Evolutionary conservation across 805 yeast species (phyloP).

Genomic region (Saccharomycopsis fibuligera): DNA sequence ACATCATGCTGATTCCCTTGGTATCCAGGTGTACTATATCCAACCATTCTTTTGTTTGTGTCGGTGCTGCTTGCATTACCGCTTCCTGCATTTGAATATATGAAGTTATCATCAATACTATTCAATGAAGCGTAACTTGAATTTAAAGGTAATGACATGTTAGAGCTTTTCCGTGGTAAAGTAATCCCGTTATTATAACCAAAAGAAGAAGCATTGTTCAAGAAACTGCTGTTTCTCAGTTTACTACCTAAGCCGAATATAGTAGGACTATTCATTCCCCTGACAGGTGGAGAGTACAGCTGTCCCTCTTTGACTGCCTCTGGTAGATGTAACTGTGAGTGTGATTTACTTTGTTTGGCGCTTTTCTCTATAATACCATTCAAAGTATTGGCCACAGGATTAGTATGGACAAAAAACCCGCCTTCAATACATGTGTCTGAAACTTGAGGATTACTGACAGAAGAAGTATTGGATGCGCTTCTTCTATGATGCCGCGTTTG

Average conservation of each 20-base stretch:
- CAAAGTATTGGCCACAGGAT: slow-evolving; percentile 26
- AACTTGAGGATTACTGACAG: no score
- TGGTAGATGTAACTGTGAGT: slow-evolving; percentile 12
- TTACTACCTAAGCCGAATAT: slow-evolving; percentile 13
- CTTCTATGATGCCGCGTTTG: slow-evolving; percentile 19
- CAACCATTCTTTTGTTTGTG: background rate
- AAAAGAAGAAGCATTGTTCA: background rate
- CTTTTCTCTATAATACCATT: slow-evolving; percentile 25
- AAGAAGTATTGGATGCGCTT: slow-evolving; percentile 24
- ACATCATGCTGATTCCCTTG: background rate
- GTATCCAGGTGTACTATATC: slow-evolving; percentile 3
- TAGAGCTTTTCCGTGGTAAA: slow-evolving; percentile 30
- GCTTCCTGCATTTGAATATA: slow-evolving; percentile 1
- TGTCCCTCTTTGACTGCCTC: slow-evolving; percentile 18
- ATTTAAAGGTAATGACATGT: slow-evolving; percentile 60
- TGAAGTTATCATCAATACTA: slow-evolving; percentile 36
- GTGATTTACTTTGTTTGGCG: slow-evolving; percentile 10
- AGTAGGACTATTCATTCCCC: slow-evolving; percentile 1
- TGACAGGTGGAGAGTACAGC: slow-evolving; percentile 5
- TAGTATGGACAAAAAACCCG: slow-evolving; percentile 26
- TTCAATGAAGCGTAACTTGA: slow-evolving; percentile 73
- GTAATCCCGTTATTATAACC: slow-evolving; percentile 10
- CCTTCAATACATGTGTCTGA: slow-evolving; percentile 28
- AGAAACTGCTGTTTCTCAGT: slow-evolving; percentile 11
- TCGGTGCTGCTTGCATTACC: background rate